phyloP scores from a whole-genome alignment of 768 basidiomycete genomes.

The Phaeotremella fagi region DNA sequence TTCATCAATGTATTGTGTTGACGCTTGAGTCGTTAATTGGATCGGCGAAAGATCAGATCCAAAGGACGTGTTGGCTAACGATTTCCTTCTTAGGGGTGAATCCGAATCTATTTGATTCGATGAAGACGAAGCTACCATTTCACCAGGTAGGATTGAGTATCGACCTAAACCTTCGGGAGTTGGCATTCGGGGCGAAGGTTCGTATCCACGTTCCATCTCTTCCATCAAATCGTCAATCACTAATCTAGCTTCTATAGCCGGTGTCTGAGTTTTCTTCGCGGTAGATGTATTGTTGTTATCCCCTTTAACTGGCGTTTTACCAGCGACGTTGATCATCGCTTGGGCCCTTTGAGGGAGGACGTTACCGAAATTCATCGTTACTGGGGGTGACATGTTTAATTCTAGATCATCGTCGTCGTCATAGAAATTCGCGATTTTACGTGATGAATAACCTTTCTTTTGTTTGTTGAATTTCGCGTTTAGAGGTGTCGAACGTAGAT shows the following conservation, averaged over 20 bases:
- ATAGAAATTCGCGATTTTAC: constrained; percentile 47
- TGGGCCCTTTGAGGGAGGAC: constrained; percentile 48
- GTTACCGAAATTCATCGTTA: constrained; percentile 58
- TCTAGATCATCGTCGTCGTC: constrained; percentile 36
- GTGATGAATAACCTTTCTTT: constrained; percentile 51
- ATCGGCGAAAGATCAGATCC: constrained; percentile 30
- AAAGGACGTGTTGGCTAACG: constrained; percentile 33
- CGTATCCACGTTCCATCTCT: constrained; percentile 29
- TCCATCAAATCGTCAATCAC: constrained; percentile 67
- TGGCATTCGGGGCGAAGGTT: constrained; percentile 28
- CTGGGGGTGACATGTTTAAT: constrained; percentile 55
- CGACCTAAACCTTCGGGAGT: constrained; percentile 39
- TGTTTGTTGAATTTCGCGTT: constrained; percentile 50
- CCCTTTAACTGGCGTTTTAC: constrained; percentile 14
- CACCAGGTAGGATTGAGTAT: constrained; percentile 30
- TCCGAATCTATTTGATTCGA: background rate
- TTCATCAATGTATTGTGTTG: constrained; percentile 8
- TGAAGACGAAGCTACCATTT: background rate
- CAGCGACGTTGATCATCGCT: constrained; percentile 20
- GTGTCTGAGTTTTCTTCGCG: no score
- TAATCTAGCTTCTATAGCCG: constrained; percentile 57
- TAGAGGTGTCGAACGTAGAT: constrained; percentile 55
- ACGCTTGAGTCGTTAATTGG: constrained; percentile 12
- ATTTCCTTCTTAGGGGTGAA: constrained; percentile 7
- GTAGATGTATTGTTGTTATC: constrained; percentile 3